These are phyloP conservation scores for Rhizopogon salebrosus DNA, from an alignment of 768 basidiomycete genomes.

Conservation along the genomic window DNA sequence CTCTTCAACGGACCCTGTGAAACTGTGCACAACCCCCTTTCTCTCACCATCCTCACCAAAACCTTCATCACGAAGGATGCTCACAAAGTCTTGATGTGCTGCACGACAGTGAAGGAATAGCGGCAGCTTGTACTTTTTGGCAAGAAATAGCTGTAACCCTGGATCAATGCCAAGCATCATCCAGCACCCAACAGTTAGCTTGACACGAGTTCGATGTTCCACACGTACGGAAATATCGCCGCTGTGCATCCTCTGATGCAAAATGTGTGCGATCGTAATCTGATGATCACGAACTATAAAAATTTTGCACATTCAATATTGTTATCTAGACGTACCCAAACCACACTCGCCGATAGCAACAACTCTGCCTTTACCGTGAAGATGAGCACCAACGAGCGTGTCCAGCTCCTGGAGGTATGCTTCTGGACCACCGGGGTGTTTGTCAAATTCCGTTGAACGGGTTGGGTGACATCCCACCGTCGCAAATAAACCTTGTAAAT, in stretches of 20 bases:
- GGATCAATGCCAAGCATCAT: background rate
- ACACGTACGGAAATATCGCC: constrained; percentile 54
- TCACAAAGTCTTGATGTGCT: constrained; percentile 67
- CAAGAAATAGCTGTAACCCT: constrained; percentile 57
- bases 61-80: constrained; percentile 59
- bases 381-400: constrained; percentile 42
- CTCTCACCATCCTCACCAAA: constrained; percentile 53
- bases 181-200: background rate
- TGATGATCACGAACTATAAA: constrained; percentile 16
- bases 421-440: constrained; percentile 47
- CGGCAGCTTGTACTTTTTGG: constrained; percentile 68
- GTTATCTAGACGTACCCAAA: constrained; percentile 45
- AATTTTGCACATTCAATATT: background rate
- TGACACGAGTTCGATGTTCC: background rate
- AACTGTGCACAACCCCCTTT: constrained; percentile 81
- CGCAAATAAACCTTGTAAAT: constrained; percentile 50
- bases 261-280: constrained; percentile 77
- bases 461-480: constrained; percentile 83
- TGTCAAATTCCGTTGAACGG: constrained; percentile 62
- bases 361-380: constrained; percentile 50
- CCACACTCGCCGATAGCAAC: constrained; percentile 81
- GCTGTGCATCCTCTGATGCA: constrained; percentile 54
- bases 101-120: constrained; percentile 79
- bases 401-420: constrained; percentile 60
- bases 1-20: constrained; percentile 65